A percentile compares a stretch with the other conserved stretches of the same genome.
Conservation (phyloP, 2,329 filamentous ascomycete species). For the Cladophialophora chaetospira region DNA sequence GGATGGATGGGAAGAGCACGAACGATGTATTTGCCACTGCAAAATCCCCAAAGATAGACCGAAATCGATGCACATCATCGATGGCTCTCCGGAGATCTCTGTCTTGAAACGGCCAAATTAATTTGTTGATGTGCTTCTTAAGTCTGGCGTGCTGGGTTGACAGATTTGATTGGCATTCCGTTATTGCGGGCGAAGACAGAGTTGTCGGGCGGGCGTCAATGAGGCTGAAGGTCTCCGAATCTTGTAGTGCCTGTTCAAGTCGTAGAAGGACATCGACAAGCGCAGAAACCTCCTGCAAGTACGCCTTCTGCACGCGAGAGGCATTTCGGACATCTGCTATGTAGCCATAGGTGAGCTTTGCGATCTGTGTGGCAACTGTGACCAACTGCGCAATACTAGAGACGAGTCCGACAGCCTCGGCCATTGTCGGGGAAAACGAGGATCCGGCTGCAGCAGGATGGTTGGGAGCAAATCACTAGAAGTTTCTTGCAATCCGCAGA, state of each 20-base stretch:
- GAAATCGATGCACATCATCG: too few relatives aligned
- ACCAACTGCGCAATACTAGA: background rate
- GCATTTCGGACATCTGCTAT: background rate
- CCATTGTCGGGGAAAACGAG: too few relatives aligned
- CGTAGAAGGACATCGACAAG: background rate
- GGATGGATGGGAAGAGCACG: too few relatives aligned
- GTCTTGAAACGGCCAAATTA: too few relatives aligned
- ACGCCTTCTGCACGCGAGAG: background rate
- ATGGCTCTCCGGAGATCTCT: too few relatives aligned
- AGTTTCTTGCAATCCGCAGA: too few relatives aligned
- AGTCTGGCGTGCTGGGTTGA: too few relatives aligned
- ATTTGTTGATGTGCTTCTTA: too few relatives aligned
- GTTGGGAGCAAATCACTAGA: too few relatives aligned
- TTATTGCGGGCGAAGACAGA: background rate
- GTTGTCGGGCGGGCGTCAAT: background rate
- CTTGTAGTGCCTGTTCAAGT: background rate
- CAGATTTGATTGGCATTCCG: background rate
- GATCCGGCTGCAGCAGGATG: too few relatives aligned
- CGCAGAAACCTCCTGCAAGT: background rate
- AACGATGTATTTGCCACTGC: too few relatives aligned
- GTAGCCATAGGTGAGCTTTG: background rate
- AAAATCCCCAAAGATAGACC: too few relatives aligned
- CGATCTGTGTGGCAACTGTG: background rate
- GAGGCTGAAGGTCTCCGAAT: background rate
- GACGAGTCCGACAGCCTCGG: background rate